Evolutionary conservation across 768 basidiomycete genomes (phyloP), one percentile per base, ranked within the genome.

Genomic region (Tubosaeta sp.): DNA sequence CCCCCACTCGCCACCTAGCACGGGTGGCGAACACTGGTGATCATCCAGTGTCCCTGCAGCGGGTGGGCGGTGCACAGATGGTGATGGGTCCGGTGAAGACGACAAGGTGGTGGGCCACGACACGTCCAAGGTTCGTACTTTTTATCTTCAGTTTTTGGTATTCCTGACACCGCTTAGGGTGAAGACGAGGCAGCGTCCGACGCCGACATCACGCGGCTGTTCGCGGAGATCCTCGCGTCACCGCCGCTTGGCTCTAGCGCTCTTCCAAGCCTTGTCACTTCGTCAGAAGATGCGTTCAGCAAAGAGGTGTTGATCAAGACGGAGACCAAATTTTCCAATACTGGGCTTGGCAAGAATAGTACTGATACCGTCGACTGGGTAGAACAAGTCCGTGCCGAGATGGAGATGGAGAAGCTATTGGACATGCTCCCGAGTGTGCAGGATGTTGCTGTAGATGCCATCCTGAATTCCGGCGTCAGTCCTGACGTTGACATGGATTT

Each of bases 1-100:
- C 85, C 67, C 72, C 87, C 84, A 88, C 91, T 93, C 84, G 91
- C 91, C 91, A 93, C 85, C 86, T 88, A 86, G 91, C 91, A 93
- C 91, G 91, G 91, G 86, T 93, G 91, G 91, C 81, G 91, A 84
- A 79, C 83, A 80, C 79, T 76, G 78, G 62, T 59, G 69, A 59
- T 57, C 60, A 66, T 72, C 65, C 78, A 77, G 77, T 82, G 85
- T 77, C 91, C 91, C 88, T 85, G 91, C 91, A 93, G 91, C 91
- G 90, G 91, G 90, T 88, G 87, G 85, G 74, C 73, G 52, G 68
- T 65, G 65, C 50, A 61, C 65, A 63, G 59, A 61, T 67, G 63
- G 54, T 66, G 55, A 69, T 52, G 59, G 43, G 59, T 59, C 55
- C 44, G 48, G 41, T 19, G 62, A 66, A 62, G 39, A 52, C 38